Conservation (phyloP, 202 grass and related monocot genomes). For the Panicum virgatum region DNA sequence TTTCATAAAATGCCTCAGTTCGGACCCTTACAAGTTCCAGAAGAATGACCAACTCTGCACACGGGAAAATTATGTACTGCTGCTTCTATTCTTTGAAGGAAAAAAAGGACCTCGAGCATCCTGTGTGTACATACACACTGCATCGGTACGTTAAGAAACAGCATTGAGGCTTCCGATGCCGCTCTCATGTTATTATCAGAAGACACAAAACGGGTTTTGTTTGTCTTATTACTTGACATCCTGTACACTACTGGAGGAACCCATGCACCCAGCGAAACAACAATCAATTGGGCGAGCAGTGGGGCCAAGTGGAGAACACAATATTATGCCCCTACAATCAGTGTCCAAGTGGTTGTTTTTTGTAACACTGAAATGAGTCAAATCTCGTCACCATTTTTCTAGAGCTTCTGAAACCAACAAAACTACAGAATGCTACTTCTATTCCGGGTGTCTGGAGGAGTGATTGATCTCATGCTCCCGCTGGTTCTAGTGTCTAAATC, state of each 20-base stretch:
- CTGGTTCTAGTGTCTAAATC: background rate
- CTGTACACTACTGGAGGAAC: conserved; percentile 36
- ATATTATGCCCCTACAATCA: background rate
- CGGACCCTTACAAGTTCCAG: too few relatives aligned
- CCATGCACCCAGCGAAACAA: conserved; percentile 9
- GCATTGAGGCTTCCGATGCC: background rate
- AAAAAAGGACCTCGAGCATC: too few relatives aligned
- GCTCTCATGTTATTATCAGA: background rate
- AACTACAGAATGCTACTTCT: background rate
- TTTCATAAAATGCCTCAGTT: too few relatives aligned
- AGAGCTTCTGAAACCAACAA: conserved; percentile 4
- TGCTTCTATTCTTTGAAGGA: too few relatives aligned
- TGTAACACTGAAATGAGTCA: background rate
- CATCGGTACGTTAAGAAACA: background rate
- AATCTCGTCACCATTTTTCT: background rate
- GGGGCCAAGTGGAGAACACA: background rate
- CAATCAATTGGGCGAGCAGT: background rate
- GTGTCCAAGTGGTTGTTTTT: background rate
- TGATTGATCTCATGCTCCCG: background rate
- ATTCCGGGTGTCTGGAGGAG: background rate
- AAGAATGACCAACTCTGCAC: too few relatives aligned
- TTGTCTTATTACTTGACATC: conserved; percentile 28
- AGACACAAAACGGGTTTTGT: background rate
- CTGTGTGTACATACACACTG: background rate
- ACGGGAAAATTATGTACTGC: too few relatives aligned